phyloP scores from a whole-genome alignment of 148 eudicot genomes.

The Pharnaceum exiguum region DNA sequence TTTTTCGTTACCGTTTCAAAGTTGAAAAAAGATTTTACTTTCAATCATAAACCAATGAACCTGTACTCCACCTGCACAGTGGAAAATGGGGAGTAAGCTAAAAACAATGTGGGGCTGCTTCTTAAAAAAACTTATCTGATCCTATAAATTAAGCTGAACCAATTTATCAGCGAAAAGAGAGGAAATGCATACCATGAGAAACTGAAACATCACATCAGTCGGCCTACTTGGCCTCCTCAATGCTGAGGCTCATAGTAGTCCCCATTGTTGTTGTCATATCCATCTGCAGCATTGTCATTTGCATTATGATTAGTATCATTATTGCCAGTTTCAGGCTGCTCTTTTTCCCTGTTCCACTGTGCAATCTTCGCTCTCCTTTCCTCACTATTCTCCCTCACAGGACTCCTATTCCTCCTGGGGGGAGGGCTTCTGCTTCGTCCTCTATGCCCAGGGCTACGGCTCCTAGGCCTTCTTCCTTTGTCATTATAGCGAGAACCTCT shows the following conservation, averaged over 20 bases:
- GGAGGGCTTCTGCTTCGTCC: slow-evolving; percentile 91
- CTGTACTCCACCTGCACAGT: slow-evolving; percentile 98
- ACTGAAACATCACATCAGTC: slow-evolving; percentile 8
- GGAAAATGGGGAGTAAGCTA: slow-evolving; percentile 78
- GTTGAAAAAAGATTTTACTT: slow-evolving; percentile 36
- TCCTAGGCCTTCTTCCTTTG: slow-evolving; percentile 75
- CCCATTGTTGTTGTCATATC: slow-evolving; percentile 32
- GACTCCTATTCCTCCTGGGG: slow-evolving; percentile 75
- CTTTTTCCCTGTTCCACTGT: slow-evolving; percentile 94
- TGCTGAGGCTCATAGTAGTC: slow-evolving; percentile 31
- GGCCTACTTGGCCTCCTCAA: slow-evolving; percentile 24
- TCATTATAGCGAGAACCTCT: slow-evolving; percentile 56
- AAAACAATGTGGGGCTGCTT: slow-evolving; percentile 12
- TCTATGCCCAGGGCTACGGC: slow-evolving; percentile 87
- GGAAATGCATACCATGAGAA: slow-evolving; percentile 43
- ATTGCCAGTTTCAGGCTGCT: slow-evolving; percentile 42
- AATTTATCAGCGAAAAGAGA: background rate
- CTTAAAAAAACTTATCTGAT: slow-evolving; percentile 4
- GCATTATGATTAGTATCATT: slow-evolving; percentile 22
- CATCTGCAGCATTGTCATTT: slow-evolving; percentile 24
- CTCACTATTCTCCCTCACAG: slow-evolving; percentile 83
- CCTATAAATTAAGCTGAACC: background rate
- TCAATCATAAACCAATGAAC: slow-evolving; percentile 52
- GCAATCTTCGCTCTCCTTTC: slow-evolving; percentile 98
- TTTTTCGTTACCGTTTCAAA: slow-evolving; percentile 20